Evolutionary conservation across 345 rosid species (phyloP).

Genomic region (Ceriops zippeliana): DNA sequence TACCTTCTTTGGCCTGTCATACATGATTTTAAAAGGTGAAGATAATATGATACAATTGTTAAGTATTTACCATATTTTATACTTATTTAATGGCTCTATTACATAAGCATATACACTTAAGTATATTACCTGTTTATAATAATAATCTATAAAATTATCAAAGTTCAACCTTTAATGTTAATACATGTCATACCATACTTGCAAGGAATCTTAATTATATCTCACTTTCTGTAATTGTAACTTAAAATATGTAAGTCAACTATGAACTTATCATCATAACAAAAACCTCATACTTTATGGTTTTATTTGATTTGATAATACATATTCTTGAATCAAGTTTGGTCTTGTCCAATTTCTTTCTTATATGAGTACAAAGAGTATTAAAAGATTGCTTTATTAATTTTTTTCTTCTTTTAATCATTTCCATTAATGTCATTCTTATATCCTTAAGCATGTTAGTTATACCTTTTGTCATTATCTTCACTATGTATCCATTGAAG

Average conservation of each 20-base stretch:
- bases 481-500: neutral
- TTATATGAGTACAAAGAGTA: neutral
- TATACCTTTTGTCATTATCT: neutral
- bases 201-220: too few relatives aligned
- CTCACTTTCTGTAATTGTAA: rapidly evolving
- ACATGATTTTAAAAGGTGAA: neutral
- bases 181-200: too few relatives aligned
- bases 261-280: neutral
- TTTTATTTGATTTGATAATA: neutral
- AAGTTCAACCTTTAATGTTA: too few relatives aligned
- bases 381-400: neutral
- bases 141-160: too few relatives aligned
- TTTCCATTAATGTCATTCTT: neutral
- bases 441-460: neutral
- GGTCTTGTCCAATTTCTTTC: neutral
- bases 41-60: neutral
- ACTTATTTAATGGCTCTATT: too few relatives aligned
- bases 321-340: neutral
- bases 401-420: neutral
- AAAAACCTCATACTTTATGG: neutral
- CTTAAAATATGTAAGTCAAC: too few relatives aligned
- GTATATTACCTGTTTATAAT: too few relatives aligned
- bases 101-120: too few relatives aligned
- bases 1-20: neutral
- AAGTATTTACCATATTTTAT: too few relatives aligned